phyloP scores from a whole-genome alignment of 2,329 filamentous ascomycete species.

The Aspergillus pseudoterreus region DNA sequence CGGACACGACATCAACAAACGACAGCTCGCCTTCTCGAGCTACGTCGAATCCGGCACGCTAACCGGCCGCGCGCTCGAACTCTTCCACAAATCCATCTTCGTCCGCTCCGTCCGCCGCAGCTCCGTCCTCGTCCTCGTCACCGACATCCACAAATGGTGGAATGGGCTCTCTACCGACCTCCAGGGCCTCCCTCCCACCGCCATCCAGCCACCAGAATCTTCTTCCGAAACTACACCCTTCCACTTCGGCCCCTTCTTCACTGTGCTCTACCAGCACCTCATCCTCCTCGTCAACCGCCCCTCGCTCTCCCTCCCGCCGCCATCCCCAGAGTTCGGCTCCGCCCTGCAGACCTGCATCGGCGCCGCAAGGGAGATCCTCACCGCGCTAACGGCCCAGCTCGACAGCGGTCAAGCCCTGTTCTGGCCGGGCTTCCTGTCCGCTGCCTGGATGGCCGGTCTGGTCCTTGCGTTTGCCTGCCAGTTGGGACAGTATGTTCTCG shows the following conservation, averaged over 20 bases:
- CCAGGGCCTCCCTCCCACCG: conserved; percentile 13
- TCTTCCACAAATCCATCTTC: conserved; percentile 42
- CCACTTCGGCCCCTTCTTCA: conserved; percentile 38
- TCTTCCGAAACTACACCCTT: conserved; percentile 14
- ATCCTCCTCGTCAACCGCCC: conserved; percentile 39
- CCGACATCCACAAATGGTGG: conserved; percentile 43
- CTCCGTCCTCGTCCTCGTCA: conserved; percentile 35
- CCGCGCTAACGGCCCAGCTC: conserved; percentile 31
- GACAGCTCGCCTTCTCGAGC: conserved; percentile 34
- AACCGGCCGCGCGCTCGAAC: conserved; percentile 38
- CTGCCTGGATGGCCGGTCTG: conserved; percentile 40
- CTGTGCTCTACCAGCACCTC: conserved; percentile 40
- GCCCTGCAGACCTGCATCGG: conserved; percentile 40
- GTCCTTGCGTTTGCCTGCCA: conserved; percentile 42
- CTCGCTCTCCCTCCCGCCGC: conserved; percentile 35
- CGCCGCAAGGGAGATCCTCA: conserved; percentile 36
- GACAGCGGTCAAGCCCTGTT: conserved; percentile 33
- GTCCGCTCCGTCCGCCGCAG: conserved; percentile 37
- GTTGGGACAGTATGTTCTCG: conserved; percentile 35
- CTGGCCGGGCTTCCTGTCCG: conserved; percentile 38
- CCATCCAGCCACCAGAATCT: neutral
- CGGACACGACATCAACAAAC: conserved; percentile 7
- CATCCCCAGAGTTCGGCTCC: conserved; percentile 38
- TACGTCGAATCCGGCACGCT: conserved; percentile 39
- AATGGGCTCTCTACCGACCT: conserved; percentile 34